phyloP scores from a whole-genome alignment of 257 asterid genomes.

The Fraxinus cuspidata region DNA sequence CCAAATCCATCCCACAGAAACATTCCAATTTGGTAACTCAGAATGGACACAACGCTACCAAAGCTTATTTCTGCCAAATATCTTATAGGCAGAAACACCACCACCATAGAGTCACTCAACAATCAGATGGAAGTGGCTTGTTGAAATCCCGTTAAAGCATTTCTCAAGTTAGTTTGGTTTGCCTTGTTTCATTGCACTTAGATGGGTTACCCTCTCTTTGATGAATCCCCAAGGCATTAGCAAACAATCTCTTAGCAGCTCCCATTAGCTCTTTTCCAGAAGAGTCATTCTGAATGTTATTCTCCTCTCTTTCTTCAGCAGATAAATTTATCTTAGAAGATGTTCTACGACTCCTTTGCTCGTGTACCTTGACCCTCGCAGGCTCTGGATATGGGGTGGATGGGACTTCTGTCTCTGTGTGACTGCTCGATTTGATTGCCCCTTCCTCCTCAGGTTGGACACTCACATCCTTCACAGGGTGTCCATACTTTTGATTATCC shows the following conservation, averaged over 20 bases:
- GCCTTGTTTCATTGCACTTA: constrained; percentile 39
- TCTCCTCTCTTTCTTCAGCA: constrained; percentile 31
- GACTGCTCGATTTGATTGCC: constrained; percentile 20
- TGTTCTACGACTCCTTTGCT: constrained; percentile 22
- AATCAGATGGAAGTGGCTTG: neutral
- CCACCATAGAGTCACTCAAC: neutral
- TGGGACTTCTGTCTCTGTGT: constrained; percentile 24
- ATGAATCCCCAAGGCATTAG: constrained; percentile 74
- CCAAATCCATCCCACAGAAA: constrained; percentile 11
- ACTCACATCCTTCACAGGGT: constrained; percentile 27
- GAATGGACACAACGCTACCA: constrained; percentile 11
- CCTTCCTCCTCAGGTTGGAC: constrained; percentile 33
- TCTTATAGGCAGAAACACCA: neutral
- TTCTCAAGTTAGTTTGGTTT: constrained; percentile 20
- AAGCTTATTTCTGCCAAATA: constrained; percentile 3
- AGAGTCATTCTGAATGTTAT: constrained; percentile 30
- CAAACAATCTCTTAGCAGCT: constrained; percentile 95
- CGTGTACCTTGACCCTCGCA: constrained; percentile 29
- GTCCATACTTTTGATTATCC: constrained; percentile 30
- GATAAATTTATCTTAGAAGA: constrained; percentile 29
- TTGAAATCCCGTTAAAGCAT: neutral
- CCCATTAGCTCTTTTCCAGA: constrained; percentile 71
- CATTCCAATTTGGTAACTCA: constrained; percentile 6
- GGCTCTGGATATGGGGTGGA: constrained; percentile 31
- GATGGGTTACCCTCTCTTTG: constrained; percentile 46